Base-by-base conservation (phyloP, 75 land plant species). In the Pinus taeda region DNA sequence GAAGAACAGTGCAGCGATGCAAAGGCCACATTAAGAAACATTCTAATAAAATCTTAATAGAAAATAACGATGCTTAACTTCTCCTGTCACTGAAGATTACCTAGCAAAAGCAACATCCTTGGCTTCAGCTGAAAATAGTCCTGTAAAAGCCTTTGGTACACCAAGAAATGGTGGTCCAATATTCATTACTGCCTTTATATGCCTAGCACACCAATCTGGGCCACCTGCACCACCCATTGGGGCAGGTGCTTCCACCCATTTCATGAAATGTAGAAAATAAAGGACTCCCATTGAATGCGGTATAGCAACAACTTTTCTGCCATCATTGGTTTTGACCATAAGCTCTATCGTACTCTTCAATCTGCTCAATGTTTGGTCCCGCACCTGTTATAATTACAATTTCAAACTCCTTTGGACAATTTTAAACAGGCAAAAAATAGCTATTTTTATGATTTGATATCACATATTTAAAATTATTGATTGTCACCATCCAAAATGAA, bases 211-310 rank as follows among this genome's bases (percentile, higher is more conserved):
- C 95, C 95, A 93, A 37, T 82, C 88, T 57, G 89, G 57, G 21
- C 91, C 95, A 26, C 93, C 95, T 53, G 93, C 95, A 37, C 93
- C 95, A 15, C 93, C 95, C 81, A 88, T 87, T 4, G 91, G 93
- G 58, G 86, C 77, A 60, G 95, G 93, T 57, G 93, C 79, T 77
- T 93, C 95, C 33, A 93, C 95, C 95, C 95, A 93, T 76, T 93
- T 93, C 71, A 93, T 29, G 78, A 93, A 93, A 80, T 93, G 95
- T 74, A 93, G 69, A 66, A 93, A 93, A 74, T 93, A 93, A 12
- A 91, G 85, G 26, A 88, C 88, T 14, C 95, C 93, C 95, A 93
- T 93, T 18, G 95, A 93, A 85, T 93, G 93, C 24, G 95, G 95
- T 60, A 93, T 84, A 33, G 85, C 91, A 8, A 93, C 95, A 74